Conservation (phyloP, 495 filamentous ascomycete genomes). For the Lasiosphaeriaceae sp. region DNA sequence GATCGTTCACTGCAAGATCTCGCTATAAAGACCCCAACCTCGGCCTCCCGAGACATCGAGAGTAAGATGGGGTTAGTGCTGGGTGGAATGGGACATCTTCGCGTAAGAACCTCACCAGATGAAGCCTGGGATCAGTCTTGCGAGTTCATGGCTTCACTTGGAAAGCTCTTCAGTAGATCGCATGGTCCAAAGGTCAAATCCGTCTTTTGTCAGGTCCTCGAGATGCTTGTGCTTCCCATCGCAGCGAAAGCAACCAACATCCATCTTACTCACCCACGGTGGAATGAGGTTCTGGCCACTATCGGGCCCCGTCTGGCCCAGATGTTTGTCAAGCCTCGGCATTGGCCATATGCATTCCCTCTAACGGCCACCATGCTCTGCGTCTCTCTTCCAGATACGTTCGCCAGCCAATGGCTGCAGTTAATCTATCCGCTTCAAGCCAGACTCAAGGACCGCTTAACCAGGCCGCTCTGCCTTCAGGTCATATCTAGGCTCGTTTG, state of each 20-base stretch:
- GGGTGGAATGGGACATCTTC: slow-evolving; percentile 84
- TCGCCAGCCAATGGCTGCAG: slow-evolving; percentile 80
- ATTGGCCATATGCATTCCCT: slow-evolving; percentile 85
- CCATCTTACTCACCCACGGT: slow-evolving; percentile 73
- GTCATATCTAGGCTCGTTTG: slow-evolving; percentile 90
- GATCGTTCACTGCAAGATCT: slow-evolving; percentile 71
- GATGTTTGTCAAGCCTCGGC: slow-evolving; percentile 84
- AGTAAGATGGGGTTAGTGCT: slow-evolving; percentile 78
- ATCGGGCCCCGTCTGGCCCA: slow-evolving; percentile 71
- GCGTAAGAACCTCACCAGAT: slow-evolving; percentile 64
- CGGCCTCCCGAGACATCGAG: slow-evolving; percentile 60
- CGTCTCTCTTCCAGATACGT: slow-evolving; percentile 77
- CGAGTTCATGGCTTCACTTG: slow-evolving; percentile 77
- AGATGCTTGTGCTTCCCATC: slow-evolving; percentile 82
- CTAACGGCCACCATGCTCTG: slow-evolving; percentile 81
- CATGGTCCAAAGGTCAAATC: slow-evolving; percentile 87
- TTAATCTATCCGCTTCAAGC: slow-evolving; percentile 70
- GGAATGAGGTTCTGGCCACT: slow-evolving; percentile 76
- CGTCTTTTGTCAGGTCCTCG: slow-evolving; percentile 87
- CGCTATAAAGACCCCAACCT: slow-evolving; percentile 54
- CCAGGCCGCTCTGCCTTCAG: slow-evolving; percentile 76
- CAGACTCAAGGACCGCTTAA: slow-evolving; percentile 76
- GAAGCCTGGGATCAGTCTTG: slow-evolving; percentile 83
- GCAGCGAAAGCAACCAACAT: slow-evolving; percentile 69
- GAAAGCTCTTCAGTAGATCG: slow-evolving; percentile 73